Evolutionary conservation across 202 grass and related monocot species (phyloP).

Genomic region (Zoysia matrella): DNA sequence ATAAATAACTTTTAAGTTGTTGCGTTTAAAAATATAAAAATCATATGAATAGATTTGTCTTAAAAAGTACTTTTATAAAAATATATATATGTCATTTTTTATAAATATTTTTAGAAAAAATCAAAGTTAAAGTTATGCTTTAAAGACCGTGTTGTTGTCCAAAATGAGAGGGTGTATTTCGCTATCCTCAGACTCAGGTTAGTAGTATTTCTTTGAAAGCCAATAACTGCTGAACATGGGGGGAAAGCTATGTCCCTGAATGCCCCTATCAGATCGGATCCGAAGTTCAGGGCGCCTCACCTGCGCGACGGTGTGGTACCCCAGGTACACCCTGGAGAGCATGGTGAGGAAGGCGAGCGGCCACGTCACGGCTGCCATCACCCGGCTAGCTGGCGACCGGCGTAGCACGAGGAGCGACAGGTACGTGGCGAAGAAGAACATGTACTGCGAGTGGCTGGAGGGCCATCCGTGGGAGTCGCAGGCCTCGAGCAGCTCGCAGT

Average conservation of each 20-base stretch:
- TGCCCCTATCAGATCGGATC: conserved; percentile 39
- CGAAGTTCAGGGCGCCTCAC: conserved; percentile 43
- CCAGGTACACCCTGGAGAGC: conserved; percentile 94
- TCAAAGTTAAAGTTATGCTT: not conserved
- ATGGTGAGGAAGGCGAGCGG: conserved; percentile 86
- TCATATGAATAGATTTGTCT: too few species aligned
- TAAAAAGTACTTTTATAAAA: too few species aligned
- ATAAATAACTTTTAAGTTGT: too few species aligned
- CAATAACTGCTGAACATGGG: too few species aligned
- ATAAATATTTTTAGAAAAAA: too few species aligned
- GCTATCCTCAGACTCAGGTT: not conserved
- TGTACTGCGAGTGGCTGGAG: conserved; percentile 92
- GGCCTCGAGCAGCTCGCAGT: conserved; percentile 73
- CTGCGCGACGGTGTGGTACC: conserved; percentile 89
- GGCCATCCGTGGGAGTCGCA: conserved; percentile 96
- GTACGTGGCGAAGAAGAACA: conserved; percentile 95
- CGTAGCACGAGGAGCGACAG: conserved; percentile 67
- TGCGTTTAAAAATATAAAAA: too few species aligned
- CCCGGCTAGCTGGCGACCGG: conserved; percentile 28
- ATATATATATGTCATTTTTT: too few species aligned
- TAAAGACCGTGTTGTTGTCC: not conserved
- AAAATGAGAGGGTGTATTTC: too few species aligned
- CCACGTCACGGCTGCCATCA: conserved; percentile 69
- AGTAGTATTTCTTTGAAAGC: too few species aligned
- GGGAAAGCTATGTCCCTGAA: too few species aligned